Evolutionary conservation across 2,329 filamentous ascomycete genomes (phyloP), one percentile per base, ranked within the genome.

Genomic region (Sporothrix luriei): DNA sequence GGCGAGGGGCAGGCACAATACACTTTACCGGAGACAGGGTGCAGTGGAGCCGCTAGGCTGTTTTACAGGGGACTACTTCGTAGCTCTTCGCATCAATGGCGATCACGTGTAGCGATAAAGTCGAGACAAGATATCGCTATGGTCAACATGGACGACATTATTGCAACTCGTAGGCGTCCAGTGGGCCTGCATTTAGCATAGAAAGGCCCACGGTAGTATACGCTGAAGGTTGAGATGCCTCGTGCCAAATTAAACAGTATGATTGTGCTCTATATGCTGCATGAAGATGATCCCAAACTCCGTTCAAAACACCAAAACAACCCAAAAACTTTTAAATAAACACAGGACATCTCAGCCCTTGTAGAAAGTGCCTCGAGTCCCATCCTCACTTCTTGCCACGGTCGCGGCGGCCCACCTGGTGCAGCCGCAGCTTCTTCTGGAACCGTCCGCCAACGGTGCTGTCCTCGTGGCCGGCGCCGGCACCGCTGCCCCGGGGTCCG

Each of bases 401-500:
- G 73, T 81, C 80, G 70, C 80, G 78, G 19, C 83, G 80, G 26
- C 83, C 83, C 29, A 77, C 76, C 70, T 85, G 83, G 74, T 85
- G 71, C 33, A 82, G 77, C 82, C 88, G 90, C 75, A 88, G 82
- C 78, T 86, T 87, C 82, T 92, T 92, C 75, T 88, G 88, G 77
- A 91, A 93, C 54, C 86, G 84, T 70, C 93, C 90, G 29, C 94
- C 94, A 76, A 93, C 57, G 4, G 43, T 64, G 46, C 16, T 51
- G 26, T 43, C 69, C 26, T 66, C 68, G 51, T 68, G 29, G 14
- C 70, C 70, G 3, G 55, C 75, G 11, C 65, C 43, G 5, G 48
- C 73, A 21, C 85, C 90, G 77, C 87, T 89, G 38, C 86, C 87
- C 70, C 90, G 86, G 7, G 87, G 88, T 0, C 91, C 89, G 79